Percentiles rank a stretch among this genome's conserved stretches.
These are phyloP conservation scores for Aspergillus pseudoviridinutans DNA, from an alignment of 2,329 filamentous ascomycete species.

Conservation along the genomic window DNA sequence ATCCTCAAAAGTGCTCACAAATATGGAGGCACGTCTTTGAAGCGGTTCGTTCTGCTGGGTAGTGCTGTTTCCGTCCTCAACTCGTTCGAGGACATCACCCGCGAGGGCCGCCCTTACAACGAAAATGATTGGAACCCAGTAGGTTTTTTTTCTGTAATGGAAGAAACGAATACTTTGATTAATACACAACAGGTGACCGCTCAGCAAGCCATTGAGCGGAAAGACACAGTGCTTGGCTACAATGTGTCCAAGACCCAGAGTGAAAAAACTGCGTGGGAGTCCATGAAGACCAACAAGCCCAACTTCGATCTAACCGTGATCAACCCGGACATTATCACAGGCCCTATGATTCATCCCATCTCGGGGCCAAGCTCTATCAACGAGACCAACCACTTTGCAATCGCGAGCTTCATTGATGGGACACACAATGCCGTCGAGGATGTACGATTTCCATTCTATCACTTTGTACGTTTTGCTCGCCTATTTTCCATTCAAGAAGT, in stretches of 20 bases:
- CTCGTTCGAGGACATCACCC: slow-evolving; percentile 18
- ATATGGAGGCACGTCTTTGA: slow-evolving; percentile 7
- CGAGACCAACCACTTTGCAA: slow-evolving; percentile 19
- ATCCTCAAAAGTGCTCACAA: slow-evolving; percentile 11
- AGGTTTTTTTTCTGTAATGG: neutral
- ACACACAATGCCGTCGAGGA: slow-evolving; percentile 14
- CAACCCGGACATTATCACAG: slow-evolving; percentile 20
- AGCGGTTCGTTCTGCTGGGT: slow-evolving; percentile 36
- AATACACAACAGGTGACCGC: slow-evolving; percentile 10
- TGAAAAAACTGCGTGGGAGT: slow-evolving; percentile 15
- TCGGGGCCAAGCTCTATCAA: slow-evolving; percentile 15
- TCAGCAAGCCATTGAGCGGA: slow-evolving; percentile 10
- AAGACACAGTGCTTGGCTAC: slow-evolving; percentile 13
- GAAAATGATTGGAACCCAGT: slow-evolving; percentile 22
- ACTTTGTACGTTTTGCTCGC: slow-evolving; percentile 7
- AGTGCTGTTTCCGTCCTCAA: slow-evolving; percentile 25
- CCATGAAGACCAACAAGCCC: slow-evolving; percentile 9
- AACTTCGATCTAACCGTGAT: slow-evolving; percentile 15
- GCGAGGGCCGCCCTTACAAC: slow-evolving; percentile 19
- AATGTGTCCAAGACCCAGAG: slow-evolving; percentile 11
- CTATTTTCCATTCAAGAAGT: neutral
- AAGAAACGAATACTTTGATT: neutral
- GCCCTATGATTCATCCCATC: slow-evolving; percentile 19
- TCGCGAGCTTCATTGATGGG: slow-evolving; percentile 21
- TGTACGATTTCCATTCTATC: slow-evolving; percentile 15